Base-by-base conservation (phyloP, 2,329 filamentous ascomycete genomes). In the Blastomyces silverae region DNA sequence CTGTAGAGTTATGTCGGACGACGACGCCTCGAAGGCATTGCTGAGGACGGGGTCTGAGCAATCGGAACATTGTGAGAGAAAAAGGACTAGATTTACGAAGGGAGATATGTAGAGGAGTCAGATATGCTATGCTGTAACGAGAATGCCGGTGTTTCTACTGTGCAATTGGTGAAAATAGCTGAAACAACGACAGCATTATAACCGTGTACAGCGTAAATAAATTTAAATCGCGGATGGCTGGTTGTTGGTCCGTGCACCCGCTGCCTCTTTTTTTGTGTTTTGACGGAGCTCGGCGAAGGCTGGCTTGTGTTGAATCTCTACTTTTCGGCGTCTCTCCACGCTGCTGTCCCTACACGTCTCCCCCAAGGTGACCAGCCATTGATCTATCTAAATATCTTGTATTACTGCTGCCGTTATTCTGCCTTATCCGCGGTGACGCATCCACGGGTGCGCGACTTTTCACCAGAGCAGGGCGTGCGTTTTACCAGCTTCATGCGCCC, bases 1-100 rank as follows among this genome's bases (percentile, higher is more conserved):
- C 69, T 25, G 77, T 78, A 31, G 78, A 79, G 65, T 75, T 78
- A 73, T 74, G 78, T 69, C 78, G 75, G 46, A 63, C 15, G 48
- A 48, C 22, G 44, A 57, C 22, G n/a, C 42, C 46, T 48, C 64
- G 67, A 13, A 67, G 60, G 25, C 62, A 63, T 8, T 44, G 62
- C 22, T 72, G 72, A 28, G 72, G 56, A 42, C 72, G 68, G 57
- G 74, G 67, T 66, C 75, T 71, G 62, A 73, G n/a, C 57, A 68
- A 62, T 37, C 69, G 70, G 61, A 78, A 72, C 77, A 79, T 78
- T 46, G 44, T 44, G 13, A 17, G 44, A 20, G 7, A 39, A 39
- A 13, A 39, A 13, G 7, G 10, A 39, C 8, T 13, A 10, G 13
- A 13, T 11, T 20, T 50, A 44, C 20, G n/a, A 22, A 44, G 22